Percentiles rank a stretch among this genome's conserved stretches.
Evolutionary conservation across 768 basidiomycete species (phyloP).

Genomic region (Tricholoma matsutake): DNA sequence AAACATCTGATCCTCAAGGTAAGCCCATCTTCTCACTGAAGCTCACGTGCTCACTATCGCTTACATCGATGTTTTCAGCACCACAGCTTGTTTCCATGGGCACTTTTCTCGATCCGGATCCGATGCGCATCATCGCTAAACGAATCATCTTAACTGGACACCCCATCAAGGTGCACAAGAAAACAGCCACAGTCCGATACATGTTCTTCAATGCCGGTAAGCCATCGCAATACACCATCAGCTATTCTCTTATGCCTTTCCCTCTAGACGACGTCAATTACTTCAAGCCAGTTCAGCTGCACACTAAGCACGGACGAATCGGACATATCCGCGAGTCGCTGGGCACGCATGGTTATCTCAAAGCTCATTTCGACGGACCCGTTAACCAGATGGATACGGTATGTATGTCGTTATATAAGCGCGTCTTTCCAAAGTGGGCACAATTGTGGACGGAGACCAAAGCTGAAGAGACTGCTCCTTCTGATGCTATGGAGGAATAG

Average conservation of each 20-base stretch:
- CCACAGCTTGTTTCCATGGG: conserved; percentile 89
- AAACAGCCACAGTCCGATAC: conserved; percentile 95
- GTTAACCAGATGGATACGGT: conserved; percentile 96
- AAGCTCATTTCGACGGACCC: conserved; percentile 91
- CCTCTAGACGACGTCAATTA: conserved; percentile 79
- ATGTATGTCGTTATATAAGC: conserved; percentile 93
- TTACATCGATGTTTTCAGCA: conserved; percentile 36
- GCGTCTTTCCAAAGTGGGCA: conserved; percentile 89
- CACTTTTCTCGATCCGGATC: conserved; percentile 82
- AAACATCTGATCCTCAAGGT: conserved; percentile 69
- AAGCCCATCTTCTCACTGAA: conserved; percentile 15
- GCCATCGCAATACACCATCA: conserved; percentile 11
- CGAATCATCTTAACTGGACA: conserved; percentile 94
- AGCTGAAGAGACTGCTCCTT: conserved; percentile 1
- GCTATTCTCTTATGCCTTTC: conserved; percentile 8
- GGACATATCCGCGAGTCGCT: conserved; percentile 92
- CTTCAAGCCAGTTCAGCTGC: conserved; percentile 89
- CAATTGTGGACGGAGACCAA: conserved; percentile 42
- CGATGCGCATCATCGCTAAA: conserved; percentile 88
- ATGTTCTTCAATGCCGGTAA: conserved; percentile 94
- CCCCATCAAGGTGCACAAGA: conserved; percentile 96
- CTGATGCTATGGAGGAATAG: conserved; percentile 43
- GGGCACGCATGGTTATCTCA: conserved; percentile 97
- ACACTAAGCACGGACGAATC: conserved; percentile 86
- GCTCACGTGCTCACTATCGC: conserved; percentile 1